phyloP scores from a whole-genome alignment of 176 grass and related monocot genomes.

The Lolium perenne region DNA sequence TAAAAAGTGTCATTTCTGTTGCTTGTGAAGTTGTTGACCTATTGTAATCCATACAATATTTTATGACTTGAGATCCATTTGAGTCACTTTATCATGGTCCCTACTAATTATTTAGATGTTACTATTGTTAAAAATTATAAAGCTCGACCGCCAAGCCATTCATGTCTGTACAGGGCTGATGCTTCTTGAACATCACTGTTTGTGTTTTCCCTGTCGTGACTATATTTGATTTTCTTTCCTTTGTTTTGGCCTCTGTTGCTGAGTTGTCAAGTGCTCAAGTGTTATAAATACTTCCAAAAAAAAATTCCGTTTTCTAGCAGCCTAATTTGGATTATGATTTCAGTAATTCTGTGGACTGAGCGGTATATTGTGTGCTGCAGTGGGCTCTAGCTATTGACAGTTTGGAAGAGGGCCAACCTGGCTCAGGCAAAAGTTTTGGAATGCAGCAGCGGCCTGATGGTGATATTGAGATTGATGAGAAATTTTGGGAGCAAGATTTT shows the following conservation, averaged over 20 bases:
- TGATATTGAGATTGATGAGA: constrained; percentile 96
- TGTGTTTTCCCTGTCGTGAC: neutral
- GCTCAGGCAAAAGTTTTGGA: constrained; percentile 82
- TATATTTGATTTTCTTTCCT: neutral
- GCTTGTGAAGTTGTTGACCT: constrained; percentile 8
- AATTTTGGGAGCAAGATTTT: constrained; percentile 98
- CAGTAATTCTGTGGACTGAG: neutral
- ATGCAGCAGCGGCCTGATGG: constrained; percentile 94
- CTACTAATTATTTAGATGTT: constrained; percentile 22
- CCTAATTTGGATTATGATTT: constrained; percentile 14
- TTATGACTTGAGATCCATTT: neutral
- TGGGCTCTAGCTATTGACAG: constrained; percentile 90
- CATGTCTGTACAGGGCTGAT: constrained; percentile 25
- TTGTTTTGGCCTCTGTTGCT: neutral
- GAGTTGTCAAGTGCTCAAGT: neutral
- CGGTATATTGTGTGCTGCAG: constrained; percentile 49
- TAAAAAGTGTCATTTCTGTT: neutral
- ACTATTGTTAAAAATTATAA: neutral
- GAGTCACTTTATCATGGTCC: neutral
- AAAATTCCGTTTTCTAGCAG: too few relatives aligned
- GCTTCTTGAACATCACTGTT: neutral
- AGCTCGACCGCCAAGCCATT: neutral
- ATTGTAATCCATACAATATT: constrained; percentile 12
- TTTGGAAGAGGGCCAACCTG: constrained; percentile 61
- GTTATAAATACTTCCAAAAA: constrained; percentile 1